A percentile compares a stretch with the other conserved stretches of the same genome.
Evolutionary conservation across 2,329 filamentous ascomycete genomes (phyloP).

Genomic region (Keithomyces neogunnii): DNA sequence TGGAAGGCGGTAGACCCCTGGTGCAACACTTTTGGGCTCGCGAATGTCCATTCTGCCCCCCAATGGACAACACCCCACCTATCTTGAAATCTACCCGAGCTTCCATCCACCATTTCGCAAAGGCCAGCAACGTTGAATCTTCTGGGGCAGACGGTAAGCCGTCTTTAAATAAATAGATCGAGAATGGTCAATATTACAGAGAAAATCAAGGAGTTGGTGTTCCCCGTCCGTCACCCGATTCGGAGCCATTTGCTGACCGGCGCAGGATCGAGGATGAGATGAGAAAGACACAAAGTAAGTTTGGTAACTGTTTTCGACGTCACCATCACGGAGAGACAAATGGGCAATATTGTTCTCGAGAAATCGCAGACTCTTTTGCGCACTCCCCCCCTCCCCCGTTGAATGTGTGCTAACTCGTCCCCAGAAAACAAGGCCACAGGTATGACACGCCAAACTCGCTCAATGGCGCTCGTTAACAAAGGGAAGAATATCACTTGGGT

Average conservation of each 20-base stretch:
- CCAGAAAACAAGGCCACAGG: constrained; percentile 98
- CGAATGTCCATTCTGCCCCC: constrained; percentile 4
- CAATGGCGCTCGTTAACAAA: constrained; percentile 9
- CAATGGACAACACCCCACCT: neutral
- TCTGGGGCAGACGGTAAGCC: constrained; percentile 18
- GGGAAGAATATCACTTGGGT: constrained; percentile 90
- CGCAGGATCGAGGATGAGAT: constrained; percentile 99
- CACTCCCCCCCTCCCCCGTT: neutral
- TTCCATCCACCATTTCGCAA: neutral
- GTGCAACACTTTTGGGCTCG: neutral
- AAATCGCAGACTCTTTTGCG: too few relatives aligned
- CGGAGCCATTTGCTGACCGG: constrained; percentile 13
- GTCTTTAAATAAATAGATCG: constrained; percentile 23
- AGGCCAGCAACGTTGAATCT: neutral
- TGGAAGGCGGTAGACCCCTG: constrained; percentile 1
- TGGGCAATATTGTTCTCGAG: too few relatives aligned
- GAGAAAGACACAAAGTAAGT: constrained; percentile 92
- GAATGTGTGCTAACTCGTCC: constrained; percentile 18
- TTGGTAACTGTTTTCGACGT: neutral
- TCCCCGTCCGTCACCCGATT: neutral
- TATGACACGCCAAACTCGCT: constrained; percentile 35
- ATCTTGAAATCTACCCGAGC: neutral
- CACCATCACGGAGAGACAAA: too few relatives aligned
- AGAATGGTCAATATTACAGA: constrained; percentile 99
- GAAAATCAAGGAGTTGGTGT: constrained; percentile 93